Percentiles rank a stretch among this genome's conserved stretches.
phyloP scores from a whole-genome alignment of 208 protist species.

The Wallacemonas sp. region DNA sequence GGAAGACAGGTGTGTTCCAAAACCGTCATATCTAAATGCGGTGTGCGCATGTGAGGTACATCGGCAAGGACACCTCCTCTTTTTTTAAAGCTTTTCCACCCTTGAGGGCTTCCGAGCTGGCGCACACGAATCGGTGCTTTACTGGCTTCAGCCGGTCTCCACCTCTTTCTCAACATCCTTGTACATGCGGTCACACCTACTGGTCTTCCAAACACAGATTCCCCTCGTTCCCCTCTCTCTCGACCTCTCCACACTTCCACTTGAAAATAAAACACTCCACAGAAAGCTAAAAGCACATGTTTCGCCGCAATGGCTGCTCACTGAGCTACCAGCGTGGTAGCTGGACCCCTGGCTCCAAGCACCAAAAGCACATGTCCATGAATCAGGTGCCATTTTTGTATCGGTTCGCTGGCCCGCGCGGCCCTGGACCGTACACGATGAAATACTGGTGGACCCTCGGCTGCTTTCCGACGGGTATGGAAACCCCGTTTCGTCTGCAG shows the following conservation, averaged over 20 bases:
- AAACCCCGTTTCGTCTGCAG: slow-evolving; percentile 74
- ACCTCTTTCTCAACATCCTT: no score
- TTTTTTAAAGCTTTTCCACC: no score
- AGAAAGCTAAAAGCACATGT: not conserved
- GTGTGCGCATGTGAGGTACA: no score
- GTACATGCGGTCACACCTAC: no score
- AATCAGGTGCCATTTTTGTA: slow-evolving; percentile 85
- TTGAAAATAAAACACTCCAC: not conserved
- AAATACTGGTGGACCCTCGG: slow-evolving; percentile 93
- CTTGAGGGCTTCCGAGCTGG: no score
- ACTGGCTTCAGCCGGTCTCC: no score
- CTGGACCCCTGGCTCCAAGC: slow-evolving; percentile 84
- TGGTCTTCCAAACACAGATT: no score
- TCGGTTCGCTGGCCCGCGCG: slow-evolving; percentile 74
- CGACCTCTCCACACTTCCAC: not conserved
- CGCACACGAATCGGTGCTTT: no score
- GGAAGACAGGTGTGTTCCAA: no score
- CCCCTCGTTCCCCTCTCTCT: not conserved
- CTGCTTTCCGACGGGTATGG: slow-evolving; percentile 84
- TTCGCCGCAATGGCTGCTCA: slow-evolving; percentile 7
- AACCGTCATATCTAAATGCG: no score
- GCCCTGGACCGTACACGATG: slow-evolving; percentile 88
- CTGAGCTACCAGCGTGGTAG: slow-evolving; percentile 80
- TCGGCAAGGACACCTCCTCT: no score
- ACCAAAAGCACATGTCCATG: slow-evolving; percentile 90